phyloP scores from a whole-genome alignment of 495 filamentous ascomycete genomes.

The Penicillium riverlandense region DNA sequence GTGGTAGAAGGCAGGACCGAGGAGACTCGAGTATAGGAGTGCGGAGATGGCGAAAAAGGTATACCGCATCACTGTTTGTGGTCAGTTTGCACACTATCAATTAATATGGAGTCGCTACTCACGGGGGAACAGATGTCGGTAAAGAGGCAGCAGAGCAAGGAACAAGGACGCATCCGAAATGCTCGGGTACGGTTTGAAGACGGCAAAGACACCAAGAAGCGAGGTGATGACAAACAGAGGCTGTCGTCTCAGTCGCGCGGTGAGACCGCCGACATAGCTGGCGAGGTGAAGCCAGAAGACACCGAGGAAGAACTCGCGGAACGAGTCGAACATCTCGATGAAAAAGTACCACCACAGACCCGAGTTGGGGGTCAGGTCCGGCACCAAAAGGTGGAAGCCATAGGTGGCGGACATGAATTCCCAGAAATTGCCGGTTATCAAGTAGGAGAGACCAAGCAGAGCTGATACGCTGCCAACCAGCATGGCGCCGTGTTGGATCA shows the following conservation, averaged over 20 bases:
- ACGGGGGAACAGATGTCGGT: slow-evolving; percentile 87
- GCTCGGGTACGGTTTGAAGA: slow-evolving; percentile 95
- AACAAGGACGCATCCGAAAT: slow-evolving; percentile 82
- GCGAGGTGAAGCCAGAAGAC: slow-evolving; percentile 96
- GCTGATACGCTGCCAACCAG: slow-evolving; percentile 39
- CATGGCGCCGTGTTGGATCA: slow-evolving; percentile 39
- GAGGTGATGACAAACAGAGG: slow-evolving; percentile 79
- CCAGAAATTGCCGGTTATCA: slow-evolving; percentile 72
- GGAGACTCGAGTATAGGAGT: slow-evolving; percentile 76
- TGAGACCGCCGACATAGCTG: slow-evolving; percentile 78
- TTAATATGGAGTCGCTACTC: slow-evolving; percentile 25
- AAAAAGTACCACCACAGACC: slow-evolving; percentile 99
- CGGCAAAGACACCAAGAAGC: slow-evolving; percentile 76
- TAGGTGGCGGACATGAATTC: slow-evolving; percentile 86
- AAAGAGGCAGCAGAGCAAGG: slow-evolving; percentile 76
- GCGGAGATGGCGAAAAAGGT: slow-evolving; percentile 77
- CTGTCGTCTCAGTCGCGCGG: slow-evolving; percentile 70
- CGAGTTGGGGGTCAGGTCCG: slow-evolving; percentile 89
- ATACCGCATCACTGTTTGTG: slow-evolving; percentile 72
- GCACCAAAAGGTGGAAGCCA: slow-evolving; percentile 81
- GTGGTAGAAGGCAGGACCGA: slow-evolving; percentile 94
- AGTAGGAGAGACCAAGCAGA: slow-evolving; percentile 63
- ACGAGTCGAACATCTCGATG: slow-evolving; percentile 98
- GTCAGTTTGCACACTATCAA: slow-evolving; percentile 8
- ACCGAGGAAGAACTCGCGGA: slow-evolving; percentile 92